These are phyloP conservation scores for Fusarium oligoseptatum DNA, from an alignment of 2,329 filamentous ascomycete species.

Conservation along the genomic window DNA sequence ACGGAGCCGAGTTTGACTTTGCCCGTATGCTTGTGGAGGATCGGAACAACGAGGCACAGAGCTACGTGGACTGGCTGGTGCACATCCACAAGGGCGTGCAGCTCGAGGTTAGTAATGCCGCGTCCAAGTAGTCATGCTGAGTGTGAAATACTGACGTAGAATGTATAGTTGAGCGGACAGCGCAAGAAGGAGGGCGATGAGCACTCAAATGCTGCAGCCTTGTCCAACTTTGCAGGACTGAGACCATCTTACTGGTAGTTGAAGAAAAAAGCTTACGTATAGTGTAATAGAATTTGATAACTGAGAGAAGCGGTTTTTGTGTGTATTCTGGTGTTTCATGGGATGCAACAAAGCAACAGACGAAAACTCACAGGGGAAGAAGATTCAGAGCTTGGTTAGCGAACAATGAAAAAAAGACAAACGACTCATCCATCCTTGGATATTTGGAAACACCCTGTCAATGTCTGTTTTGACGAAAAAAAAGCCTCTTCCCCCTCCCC, in stretches of 20 bases:
- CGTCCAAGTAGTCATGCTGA: neutral
- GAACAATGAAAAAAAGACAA: slow-evolving; percentile 25
- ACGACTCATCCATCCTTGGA: slow-evolving; percentile 15
- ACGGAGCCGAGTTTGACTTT: slow-evolving; percentile 97
- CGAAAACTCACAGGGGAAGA: slow-evolving; percentile 5
- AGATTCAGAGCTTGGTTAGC: slow-evolving; percentile 39
- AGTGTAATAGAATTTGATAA: slow-evolving; percentile 27
- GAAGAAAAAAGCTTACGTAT: slow-evolving; percentile 14
- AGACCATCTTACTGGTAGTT: slow-evolving; percentile 71
- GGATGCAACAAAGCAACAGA: slow-evolving; percentile 3
- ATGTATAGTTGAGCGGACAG: slow-evolving; percentile 73
- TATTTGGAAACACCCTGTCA: neutral
- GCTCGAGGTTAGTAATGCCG: slow-evolving; percentile 74
- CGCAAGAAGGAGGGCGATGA: slow-evolving; percentile 76
- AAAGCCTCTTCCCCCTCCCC: neutral
- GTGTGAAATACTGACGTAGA: slow-evolving; percentile 18
- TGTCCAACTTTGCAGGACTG: slow-evolving; percentile 70
- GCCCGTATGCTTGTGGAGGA: slow-evolving; percentile 92
- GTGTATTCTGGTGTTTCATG: slow-evolving; percentile 24
- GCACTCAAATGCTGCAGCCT: slow-evolving; percentile 54
- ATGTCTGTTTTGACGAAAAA: slow-evolving; percentile 19
- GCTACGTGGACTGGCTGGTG: slow-evolving; percentile 98
- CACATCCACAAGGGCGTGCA: slow-evolving; percentile 94
- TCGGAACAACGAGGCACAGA: slow-evolving; percentile 96
- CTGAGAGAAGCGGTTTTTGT: slow-evolving; percentile 21